Evolutionary conservation across 371 early-diverging fungal genomes (phyloP).

Genomic region (Cokeromyces recurvatus): DNA sequence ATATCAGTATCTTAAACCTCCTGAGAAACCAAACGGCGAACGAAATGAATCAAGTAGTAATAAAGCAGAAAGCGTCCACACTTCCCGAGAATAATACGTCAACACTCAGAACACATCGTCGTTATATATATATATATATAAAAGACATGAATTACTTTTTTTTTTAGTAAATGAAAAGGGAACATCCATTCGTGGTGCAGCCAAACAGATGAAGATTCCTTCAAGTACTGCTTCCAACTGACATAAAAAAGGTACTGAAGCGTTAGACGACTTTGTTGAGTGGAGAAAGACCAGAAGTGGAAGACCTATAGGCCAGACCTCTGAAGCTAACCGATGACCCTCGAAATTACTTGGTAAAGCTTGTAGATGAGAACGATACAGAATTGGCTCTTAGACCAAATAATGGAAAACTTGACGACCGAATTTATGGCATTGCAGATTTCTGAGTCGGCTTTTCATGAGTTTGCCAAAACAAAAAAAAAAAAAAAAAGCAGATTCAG

Average conservation of each 20-base stretch:
- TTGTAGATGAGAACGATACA: slow-evolving; percentile 7
- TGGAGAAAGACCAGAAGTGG: slow-evolving; percentile 2
- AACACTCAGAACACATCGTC: no score
- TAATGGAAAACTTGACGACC: slow-evolving; percentile 4
- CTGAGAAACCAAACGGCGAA: not conserved
- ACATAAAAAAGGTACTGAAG: not conserved
- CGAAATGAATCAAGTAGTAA: not conserved
- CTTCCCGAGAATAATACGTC: no score
- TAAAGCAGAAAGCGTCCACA: no score
- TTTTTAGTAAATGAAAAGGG: not conserved
- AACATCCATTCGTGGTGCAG: not conserved
- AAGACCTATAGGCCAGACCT: not conserved
- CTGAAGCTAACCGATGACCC: not conserved
- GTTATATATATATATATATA: no score
- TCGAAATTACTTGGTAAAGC: slow-evolving; percentile 1
- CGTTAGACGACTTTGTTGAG: not conserved
- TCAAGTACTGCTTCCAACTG: not conserved
- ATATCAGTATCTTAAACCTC: not conserved
- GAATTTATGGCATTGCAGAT: slow-evolving; percentile 6
- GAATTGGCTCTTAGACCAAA: slow-evolving; percentile 6
- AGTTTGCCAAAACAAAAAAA: slow-evolving; percentile 12
- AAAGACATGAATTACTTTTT: not conserved
- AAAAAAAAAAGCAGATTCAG: slow-evolving; percentile 10
- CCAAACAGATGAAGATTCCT: not conserved
- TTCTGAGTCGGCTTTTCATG: slow-evolving; percentile 6